phyloP scores from a whole-genome alignment of 768 basidiomycete genomes.

The Favolaschia claudopus region DNA sequence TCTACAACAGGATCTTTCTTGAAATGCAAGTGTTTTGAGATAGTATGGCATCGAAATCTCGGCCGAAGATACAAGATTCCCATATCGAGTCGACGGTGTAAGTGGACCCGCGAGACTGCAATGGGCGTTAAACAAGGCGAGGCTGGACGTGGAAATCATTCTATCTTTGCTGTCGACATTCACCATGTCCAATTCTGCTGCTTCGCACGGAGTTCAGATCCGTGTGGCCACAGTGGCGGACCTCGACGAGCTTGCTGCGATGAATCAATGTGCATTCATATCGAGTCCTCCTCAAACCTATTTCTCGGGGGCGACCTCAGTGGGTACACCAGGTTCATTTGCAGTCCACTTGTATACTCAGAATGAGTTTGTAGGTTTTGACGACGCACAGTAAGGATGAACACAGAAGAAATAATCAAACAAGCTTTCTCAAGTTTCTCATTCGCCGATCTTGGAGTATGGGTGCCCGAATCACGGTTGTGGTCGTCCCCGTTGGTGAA shows the following conservation, averaged over 20 bases:
- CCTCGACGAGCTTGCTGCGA: neutral
- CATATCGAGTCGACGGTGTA: no score
- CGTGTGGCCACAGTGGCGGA: neutral
- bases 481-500: neutral
- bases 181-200: no score
- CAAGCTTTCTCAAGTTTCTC: neutral
- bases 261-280: neutral
- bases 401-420: neutral
- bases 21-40: no score
- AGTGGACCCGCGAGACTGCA: no score
- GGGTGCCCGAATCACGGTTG: neutral
- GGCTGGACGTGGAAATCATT: no score
- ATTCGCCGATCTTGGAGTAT: constrained; percentile 4
- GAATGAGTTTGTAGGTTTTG: neutral
- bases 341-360: no score
- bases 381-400: neutral
- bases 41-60: no score
- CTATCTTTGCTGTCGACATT: no score
- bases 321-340: neutral
- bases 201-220: no score
- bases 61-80: no score
- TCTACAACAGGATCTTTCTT: no score
- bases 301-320: neutral
- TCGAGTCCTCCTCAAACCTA: neutral
- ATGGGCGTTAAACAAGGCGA: no score